Evolutionary conservation across 768 basidiomycete genomes (phyloP).

Genomic region (Steccherinum ochraceum): DNA sequence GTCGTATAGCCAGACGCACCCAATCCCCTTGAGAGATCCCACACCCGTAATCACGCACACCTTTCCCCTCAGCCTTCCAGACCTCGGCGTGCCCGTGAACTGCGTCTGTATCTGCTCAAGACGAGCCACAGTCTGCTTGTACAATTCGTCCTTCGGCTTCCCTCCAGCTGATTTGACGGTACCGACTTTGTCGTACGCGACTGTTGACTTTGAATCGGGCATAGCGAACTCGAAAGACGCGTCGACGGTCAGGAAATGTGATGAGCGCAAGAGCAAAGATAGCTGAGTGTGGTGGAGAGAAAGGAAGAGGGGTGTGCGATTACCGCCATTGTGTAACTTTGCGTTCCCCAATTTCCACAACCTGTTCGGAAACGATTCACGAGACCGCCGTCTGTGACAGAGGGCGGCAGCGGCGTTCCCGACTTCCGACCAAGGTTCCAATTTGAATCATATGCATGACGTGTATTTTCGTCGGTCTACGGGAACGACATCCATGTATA

Average conservation of each 20-base stretch:
- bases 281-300: no score
- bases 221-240: neutral
- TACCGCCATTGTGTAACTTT: no score
- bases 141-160: slow-evolving; percentile 36
- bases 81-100: slow-evolving; percentile 45
- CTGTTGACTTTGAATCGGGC: neutral
- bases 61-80: slow-evolving; percentile 60
- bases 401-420: no score
- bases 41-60: slow-evolving; percentile 88
- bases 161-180: no score
- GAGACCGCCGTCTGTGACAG: no score
- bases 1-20: slow-evolving; percentile 40
- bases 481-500: no score
- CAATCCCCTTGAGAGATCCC: slow-evolving; percentile 83
- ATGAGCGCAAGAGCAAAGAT: neutral
- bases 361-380: no score
- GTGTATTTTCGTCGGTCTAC: no score
- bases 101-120: slow-evolving; percentile 66
- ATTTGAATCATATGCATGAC: no score
- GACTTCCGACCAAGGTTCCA: no score
- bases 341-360: no score
- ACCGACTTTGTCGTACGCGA: neutral
- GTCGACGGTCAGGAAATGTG: neutral
- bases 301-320: no score
- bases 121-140: slow-evolving; percentile 56